Percentiles rank a stretch among this genome's conserved stretches.
phyloP scores from a whole-genome alignment of 202 grass and related monocot species.

The Carex arenaria region DNA sequence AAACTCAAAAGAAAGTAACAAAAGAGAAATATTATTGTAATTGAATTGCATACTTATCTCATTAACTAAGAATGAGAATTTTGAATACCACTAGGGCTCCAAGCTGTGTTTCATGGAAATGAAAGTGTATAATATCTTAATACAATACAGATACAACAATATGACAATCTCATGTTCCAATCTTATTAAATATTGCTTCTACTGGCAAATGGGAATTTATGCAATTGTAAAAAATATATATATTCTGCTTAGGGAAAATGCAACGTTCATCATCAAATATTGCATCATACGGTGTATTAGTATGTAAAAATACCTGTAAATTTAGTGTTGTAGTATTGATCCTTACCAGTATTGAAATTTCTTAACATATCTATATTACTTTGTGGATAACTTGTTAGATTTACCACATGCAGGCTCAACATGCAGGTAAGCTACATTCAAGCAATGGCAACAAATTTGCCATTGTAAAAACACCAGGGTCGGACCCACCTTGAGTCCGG shows the following conservation, averaged over 20 bases:
- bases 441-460: not conserved
- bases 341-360: not conserved
- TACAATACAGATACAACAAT: not conserved
- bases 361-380: not conserved
- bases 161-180: not conserved
- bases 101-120: not conserved
- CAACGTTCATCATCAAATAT: not conserved
- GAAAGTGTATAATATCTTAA: not conserved
- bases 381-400: not conserved
- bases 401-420: not conserved
- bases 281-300: not conserved
- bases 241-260: not conserved
- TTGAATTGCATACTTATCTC: not conserved
- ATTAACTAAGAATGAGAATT: not conserved
- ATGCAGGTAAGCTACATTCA: not conserved
- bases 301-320: not conserved
- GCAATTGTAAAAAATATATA: not conserved
- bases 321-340: not conserved
- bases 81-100: not conserved
- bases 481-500: too few species aligned
- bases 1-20: constrained; percentile 9
- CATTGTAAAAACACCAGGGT: not conserved
- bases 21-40: constrained; percentile 10
- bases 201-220: not conserved
- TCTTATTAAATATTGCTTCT: not conserved